Percentiles rank a stretch among this genome's conserved stretches.
Evolutionary conservation across 345 rosid genomes (phyloP).

Genomic region (Fremontodendron californicum): DNA sequence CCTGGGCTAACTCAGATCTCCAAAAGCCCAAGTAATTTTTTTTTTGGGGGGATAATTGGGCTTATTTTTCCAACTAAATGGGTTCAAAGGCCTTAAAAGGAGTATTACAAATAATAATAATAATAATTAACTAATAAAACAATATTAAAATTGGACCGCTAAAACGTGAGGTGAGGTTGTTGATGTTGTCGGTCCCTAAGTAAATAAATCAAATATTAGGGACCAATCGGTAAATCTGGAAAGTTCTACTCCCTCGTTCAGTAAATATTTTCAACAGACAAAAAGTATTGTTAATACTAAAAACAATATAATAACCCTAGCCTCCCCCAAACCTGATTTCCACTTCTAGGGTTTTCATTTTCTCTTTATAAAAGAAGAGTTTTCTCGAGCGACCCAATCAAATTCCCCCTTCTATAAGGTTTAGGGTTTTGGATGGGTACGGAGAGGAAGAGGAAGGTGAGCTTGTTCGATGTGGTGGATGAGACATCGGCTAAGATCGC

Average conservation of each 20-base stretch:
- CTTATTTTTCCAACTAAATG: not conserved
- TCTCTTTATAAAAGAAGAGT: no score
- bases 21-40: no score
- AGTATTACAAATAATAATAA: not conserved
- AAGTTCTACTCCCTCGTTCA: not conserved
- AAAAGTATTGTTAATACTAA: no score
- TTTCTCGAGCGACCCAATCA: not conserved
- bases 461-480: slow-evolving; percentile 87
- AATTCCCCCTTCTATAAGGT: not conserved
- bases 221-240: slow-evolving; percentile 8
- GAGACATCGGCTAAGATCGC: slow-evolving; percentile 45
- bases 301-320: slow-evolving; percentile 13
- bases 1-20: no score
- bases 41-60: no score
- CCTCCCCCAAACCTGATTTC: slow-evolving; percentile 2
- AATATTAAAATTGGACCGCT: not conserved
- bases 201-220: not conserved
- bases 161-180: no score
- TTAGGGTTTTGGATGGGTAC: slow-evolving; percentile 49
- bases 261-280: no score
- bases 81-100: not conserved
- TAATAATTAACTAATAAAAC: no score
- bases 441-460: slow-evolving; percentile 90
- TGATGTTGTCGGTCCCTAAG: no score
- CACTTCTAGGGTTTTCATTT: slow-evolving; percentile 14